These are phyloP conservation scores for Mitragyna speciosa DNA, from an alignment of 257 asterid species.

Conservation along the genomic window DNA sequence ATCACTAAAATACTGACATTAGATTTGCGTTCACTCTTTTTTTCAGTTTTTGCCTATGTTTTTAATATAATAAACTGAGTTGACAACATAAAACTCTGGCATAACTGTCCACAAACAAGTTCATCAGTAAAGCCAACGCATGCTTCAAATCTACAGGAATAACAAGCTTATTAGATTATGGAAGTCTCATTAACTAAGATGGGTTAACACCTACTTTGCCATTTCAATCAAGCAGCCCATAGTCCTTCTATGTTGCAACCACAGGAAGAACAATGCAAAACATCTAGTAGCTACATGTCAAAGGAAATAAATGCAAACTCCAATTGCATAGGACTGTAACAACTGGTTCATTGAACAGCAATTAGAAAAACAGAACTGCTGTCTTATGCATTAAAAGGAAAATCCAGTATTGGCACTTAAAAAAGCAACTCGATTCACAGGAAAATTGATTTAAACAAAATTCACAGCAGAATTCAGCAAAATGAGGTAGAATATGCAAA, in stretches of 20 bases:
- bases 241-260: neutral
- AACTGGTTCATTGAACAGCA: neutral
- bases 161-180: no score
- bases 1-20: no score
- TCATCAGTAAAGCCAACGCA: no score
- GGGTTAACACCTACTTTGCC: neutral
- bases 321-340: neutral
- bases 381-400: neutral
- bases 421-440: constrained; percentile 7
- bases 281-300: neutral
- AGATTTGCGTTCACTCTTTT: no score
- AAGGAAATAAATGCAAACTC: neutral
- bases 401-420: neutral
- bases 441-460: constrained; percentile 25
- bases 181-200: no score
- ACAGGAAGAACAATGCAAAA: neutral
- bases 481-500: neutral
- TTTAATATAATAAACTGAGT: no score
- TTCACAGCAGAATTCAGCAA: neutral
- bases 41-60: no score
- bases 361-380: neutral
- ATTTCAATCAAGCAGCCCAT: neutral
- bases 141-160: no score
- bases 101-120: no score
- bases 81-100: no score